A percentile compares a stretch with the other conserved stretches of the same genome.
Evolutionary conservation across 345 rosid genomes (phyloP).

Genomic region (Camelina laxa): DNA sequence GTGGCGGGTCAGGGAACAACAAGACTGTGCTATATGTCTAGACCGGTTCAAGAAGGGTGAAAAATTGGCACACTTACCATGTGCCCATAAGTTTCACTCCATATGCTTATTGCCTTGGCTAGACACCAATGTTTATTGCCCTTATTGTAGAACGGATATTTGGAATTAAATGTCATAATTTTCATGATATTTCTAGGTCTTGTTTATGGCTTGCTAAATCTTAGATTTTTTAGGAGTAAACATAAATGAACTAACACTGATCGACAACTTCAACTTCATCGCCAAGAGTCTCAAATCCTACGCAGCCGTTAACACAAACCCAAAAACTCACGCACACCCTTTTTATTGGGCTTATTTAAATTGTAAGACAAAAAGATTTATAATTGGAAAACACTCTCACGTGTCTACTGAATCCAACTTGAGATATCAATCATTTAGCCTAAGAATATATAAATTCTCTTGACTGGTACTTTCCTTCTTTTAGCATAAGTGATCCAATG

Average conservation of each 20-base stretch:
- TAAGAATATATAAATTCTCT: no score
- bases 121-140: constrained; percentile 62
- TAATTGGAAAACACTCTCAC: no score
- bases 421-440: no score
- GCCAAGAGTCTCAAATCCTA: no score
- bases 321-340: no score
- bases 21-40: constrained; percentile 75
- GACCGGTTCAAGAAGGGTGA: constrained; percentile 66
- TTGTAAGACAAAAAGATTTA: no score
- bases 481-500: no score
- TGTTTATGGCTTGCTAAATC: not conserved
- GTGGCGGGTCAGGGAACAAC: constrained; percentile 61
- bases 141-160: constrained; percentile 70
- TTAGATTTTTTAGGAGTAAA: not conserved
- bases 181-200: not conserved
- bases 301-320: no score
- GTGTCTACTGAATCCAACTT: no score
- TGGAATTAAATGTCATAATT: not conserved
- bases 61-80: constrained; percentile 59
- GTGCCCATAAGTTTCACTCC: constrained; percentile 75
- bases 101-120: constrained; percentile 77
- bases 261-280: no score
- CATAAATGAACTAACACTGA: not conserved
- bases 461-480: no score
- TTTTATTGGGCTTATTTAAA: no score